Evolutionary conservation across 2,329 filamentous ascomycete species (phyloP).

Genomic region (Dryadomyces quercivorus): DNA sequence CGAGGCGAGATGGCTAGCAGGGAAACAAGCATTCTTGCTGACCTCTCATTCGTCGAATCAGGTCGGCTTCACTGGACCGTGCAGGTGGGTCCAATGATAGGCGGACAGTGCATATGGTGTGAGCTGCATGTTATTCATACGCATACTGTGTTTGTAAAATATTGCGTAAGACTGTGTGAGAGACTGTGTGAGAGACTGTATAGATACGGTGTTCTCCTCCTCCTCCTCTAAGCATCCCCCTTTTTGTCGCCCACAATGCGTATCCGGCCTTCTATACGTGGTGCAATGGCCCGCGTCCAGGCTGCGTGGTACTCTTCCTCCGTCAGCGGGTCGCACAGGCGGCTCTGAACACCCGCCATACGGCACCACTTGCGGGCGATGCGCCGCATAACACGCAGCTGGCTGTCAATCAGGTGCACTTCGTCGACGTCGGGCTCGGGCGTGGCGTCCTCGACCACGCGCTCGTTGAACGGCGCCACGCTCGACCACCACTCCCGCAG

Average conservation of each 20-base stretch:
- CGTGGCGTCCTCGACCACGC: slow-evolving; percentile 25
- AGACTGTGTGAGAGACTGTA: too few relatives aligned
- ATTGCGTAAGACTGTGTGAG: too few relatives aligned
- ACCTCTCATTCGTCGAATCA: neutral
- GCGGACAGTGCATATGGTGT: too few relatives aligned
- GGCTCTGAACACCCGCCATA: slow-evolving; percentile 47
- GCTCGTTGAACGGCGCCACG: slow-evolving; percentile 28
- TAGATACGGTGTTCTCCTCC: too few relatives aligned
- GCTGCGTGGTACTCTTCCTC: slow-evolving; percentile 49
- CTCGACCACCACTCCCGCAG: slow-evolving; percentile 22
- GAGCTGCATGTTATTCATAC: too few relatives aligned
- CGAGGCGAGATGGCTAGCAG: neutral
- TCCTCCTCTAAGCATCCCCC: too few relatives aligned
- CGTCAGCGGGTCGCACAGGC: slow-evolving; percentile 40
- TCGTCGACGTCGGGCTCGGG: slow-evolving; percentile 27
- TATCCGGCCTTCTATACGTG: slow-evolving; percentile 67
- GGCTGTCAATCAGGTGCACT: slow-evolving; percentile 29
- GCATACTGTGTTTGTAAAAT: too few relatives aligned
- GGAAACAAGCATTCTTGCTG: neutral
- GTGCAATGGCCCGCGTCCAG: slow-evolving; percentile 74
- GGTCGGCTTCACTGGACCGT: neutral
- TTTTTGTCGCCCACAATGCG: slow-evolving; percentile 23
- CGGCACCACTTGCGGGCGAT: slow-evolving; percentile 64
- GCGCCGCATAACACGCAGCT: slow-evolving; percentile 50
- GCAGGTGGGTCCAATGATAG: too few relatives aligned